Conservation (phyloP, 2,329 filamentous ascomycete species). For the Colletotrichum zoysiae region DNA sequence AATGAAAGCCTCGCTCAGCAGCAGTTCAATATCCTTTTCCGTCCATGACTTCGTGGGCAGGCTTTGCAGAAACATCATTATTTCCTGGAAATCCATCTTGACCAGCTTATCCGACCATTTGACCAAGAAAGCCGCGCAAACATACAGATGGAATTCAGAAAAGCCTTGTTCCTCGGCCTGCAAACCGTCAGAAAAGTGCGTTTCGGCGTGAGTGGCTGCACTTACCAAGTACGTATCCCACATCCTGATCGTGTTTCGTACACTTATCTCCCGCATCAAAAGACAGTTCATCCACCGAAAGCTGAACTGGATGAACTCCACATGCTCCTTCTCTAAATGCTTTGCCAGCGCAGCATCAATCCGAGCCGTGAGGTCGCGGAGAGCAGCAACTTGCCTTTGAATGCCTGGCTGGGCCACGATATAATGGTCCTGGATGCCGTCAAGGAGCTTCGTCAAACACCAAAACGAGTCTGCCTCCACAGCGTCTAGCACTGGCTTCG, state of each 20-base stretch:
- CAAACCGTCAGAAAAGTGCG: slow-evolving; percentile 18
- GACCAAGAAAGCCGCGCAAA: slow-evolving; percentile 96
- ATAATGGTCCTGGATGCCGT: slow-evolving; percentile 99
- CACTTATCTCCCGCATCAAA: slow-evolving; percentile 96
- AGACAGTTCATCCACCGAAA: slow-evolving; percentile 99
- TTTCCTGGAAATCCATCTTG: slow-evolving; percentile 98
- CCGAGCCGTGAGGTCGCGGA: slow-evolving; percentile 89
- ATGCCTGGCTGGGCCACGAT: slow-evolving; percentile 98
- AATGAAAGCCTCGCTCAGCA: slow-evolving; percentile 96
- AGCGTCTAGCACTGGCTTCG: slow-evolving; percentile 90
- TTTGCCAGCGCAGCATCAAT: slow-evolving; percentile 89
- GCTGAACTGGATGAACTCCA: slow-evolving; percentile 99
- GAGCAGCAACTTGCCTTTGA: slow-evolving; percentile 88
- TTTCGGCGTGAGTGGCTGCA: slow-evolving; percentile 31
- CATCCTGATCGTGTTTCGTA: slow-evolving; percentile 97
- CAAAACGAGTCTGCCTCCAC: slow-evolving; percentile 98
- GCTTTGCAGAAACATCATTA: slow-evolving; percentile 99
- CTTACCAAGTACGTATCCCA: slow-evolving; percentile 98
- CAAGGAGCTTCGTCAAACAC: slow-evolving; percentile 97
- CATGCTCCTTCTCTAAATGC: slow-evolving; percentile 89
- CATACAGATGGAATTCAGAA: slow-evolving; percentile 97
- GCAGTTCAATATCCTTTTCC: slow-evolving; percentile 96
- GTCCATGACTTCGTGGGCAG: slow-evolving; percentile 95
- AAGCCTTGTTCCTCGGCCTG: slow-evolving; percentile 99
- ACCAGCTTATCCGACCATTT: slow-evolving; percentile 97